Evolutionary conservation across 805 yeast genomes (phyloP), one percentile per base, ranked within the genome.

Genomic region (Tetrapisispora taiwanensis): DNA sequence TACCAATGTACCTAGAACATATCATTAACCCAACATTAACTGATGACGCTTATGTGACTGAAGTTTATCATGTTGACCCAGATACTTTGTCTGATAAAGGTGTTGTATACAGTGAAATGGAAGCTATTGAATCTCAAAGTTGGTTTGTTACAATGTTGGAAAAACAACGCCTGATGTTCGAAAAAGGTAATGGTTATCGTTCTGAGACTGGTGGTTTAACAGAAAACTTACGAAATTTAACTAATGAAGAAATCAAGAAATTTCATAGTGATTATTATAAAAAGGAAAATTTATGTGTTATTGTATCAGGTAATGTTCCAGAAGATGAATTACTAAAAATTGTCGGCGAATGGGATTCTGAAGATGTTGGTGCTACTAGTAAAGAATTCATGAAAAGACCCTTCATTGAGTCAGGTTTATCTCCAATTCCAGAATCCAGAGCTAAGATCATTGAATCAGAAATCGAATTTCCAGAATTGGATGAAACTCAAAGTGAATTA

Each of bases 81-180:
- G 73, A 77, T 8, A 95, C 84, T 28, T 46, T 60, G 22, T 78
- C 82, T 51, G 98, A 92, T 53, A 87, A 87, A 60, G 98, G 98
- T 53, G 98, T 92, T 27, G 97, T 92, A 3, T 92, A 84, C 60
- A 82, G 94, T 43, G 98, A 92, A 66, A 92, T 92, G 97, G 96
- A 86, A 58, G 97, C 88, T 24, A 79, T 84, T 45, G 95, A 88
- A 62, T 77, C 77, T 54, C 84, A 82, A 49, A 74, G 89, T 14
- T 79, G 80, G 76, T 83, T 82, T 50, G 66, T 81, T 12, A 59
- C 81, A 2, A 75, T 72, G 52, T 67, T 84, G 49, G 77, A 76
- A 42, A 66, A 78, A 48, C 84, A 79, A 56, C 73, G 79, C 54
- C 55, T 74, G 0, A 54, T 84, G 53, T 83, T 73, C 49, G 63